A percentile compares a stretch with the other conserved stretches of the same genome.
Conservation (phyloP, 2,329 filamentous ascomycete species). For the Herpotrichia juniperi region DNA sequence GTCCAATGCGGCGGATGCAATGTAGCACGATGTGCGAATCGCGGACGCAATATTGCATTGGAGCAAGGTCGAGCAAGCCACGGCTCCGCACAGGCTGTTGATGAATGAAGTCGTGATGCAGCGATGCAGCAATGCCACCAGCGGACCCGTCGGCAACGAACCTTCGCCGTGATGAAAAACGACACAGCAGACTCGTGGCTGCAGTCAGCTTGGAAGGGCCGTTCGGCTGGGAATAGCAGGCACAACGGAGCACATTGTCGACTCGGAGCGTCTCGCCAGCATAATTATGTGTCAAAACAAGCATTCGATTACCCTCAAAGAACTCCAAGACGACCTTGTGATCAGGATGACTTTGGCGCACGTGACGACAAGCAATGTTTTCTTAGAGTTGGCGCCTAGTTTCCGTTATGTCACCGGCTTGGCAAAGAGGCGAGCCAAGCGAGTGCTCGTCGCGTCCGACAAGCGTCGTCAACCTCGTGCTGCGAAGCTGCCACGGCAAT, state of each 20-base stretch:
- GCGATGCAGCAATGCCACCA: not conserved
- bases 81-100: slow-evolving; percentile 21
- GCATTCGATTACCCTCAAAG: slow-evolving; percentile 29
- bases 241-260: slow-evolving; percentile 22
- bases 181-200: slow-evolving; percentile 9
- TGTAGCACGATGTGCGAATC: slow-evolving; percentile 18
- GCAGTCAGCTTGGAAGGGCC: slow-evolving; percentile 18
- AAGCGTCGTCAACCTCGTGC: slow-evolving; percentile 23
- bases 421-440: slow-evolving; percentile 12
- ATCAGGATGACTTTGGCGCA: slow-evolving; percentile 13
- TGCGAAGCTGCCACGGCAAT: slow-evolving; percentile 7
- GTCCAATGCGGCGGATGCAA: slow-evolving; percentile 14
- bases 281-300: slow-evolving; percentile 38
- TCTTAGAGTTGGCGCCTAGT: too few species aligned
- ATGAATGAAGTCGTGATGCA: slow-evolving; percentile 5
- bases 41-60: slow-evolving; percentile 6
- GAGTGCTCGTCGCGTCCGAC: slow-evolving; percentile 27
- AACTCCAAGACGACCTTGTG: slow-evolving; percentile 21
- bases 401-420: too few species aligned
- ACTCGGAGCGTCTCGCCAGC: slow-evolving; percentile 25
- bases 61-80: slow-evolving; percentile 27
- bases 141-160: slow-evolving; percentile 5
- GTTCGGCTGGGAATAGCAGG: slow-evolving; percentile 21
- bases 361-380: slow-evolving; percentile 21
- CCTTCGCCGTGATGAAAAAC: not conserved